Evolutionary conservation across 495 filamentous ascomycete genomes (phyloP).

Genomic region (Hyphodiscus hymeniophilus): DNA sequence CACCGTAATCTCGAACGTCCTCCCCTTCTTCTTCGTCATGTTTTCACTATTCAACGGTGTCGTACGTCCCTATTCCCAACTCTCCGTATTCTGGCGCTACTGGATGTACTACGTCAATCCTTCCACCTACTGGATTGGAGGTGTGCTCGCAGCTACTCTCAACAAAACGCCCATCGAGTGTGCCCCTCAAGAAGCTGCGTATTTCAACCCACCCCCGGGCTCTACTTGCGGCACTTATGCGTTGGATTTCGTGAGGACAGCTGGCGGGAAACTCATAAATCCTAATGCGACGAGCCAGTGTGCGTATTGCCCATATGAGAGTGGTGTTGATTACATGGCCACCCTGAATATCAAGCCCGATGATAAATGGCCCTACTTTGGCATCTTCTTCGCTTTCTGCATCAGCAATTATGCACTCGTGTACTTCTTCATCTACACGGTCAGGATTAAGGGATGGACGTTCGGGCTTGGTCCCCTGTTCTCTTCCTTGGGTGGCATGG

Average conservation of each 20-base stretch:
- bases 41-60: conserved; percentile 72
- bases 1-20: conserved; percentile 68
- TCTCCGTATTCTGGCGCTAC: conserved; percentile 69
- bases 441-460: conserved; percentile 63
- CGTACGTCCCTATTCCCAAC: conserved; percentile 48
- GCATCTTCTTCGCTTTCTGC: conserved; percentile 70
- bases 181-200: conserved; percentile 50
- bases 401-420: conserved; percentile 71
- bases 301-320: conserved; percentile 64
- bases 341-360: conserved; percentile 56
- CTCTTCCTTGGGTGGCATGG: conserved; percentile 37
- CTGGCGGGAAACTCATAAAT: conserved; percentile 43
- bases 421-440: conserved; percentile 79
- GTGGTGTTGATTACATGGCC: conserved; percentile 57
- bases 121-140: conserved; percentile 54
- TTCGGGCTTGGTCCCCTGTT: conserved; percentile 53
- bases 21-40: conserved; percentile 76
- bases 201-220: conserved; percentile 43
- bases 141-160: conserved; percentile 51
- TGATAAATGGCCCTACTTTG: conserved; percentile 65
- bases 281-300: conserved; percentile 50
- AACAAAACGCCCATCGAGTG: conserved; percentile 48
- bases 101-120: conserved; percentile 65
- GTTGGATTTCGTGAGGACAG: conserved; percentile 55
- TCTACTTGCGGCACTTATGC: conserved; percentile 54